phyloP scores from a whole-genome alignment of 352 stramenopile genomes.

The Aphanomyces stellatus region DNA sequence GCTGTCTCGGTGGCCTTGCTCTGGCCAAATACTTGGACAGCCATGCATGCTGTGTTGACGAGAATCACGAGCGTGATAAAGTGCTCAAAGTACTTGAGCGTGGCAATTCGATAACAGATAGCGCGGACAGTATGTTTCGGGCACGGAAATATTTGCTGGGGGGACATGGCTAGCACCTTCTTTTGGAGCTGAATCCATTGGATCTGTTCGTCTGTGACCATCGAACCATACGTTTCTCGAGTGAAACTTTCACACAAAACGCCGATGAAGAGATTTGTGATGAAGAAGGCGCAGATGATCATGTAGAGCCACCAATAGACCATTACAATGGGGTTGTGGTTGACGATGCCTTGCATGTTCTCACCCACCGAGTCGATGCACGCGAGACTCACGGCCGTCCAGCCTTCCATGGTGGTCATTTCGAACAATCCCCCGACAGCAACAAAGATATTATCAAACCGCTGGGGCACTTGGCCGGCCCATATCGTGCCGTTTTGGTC shows the following conservation, averaged over 20 bases:
- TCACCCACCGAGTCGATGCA: conserved; percentile 73
- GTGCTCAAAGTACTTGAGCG: conserved; percentile 71
- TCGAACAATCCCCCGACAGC: conserved; percentile 80
- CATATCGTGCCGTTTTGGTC: conserved; percentile 31
- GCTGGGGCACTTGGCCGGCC: conserved; percentile 37
- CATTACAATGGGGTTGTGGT: too few species aligned
- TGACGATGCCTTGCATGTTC: too few species aligned
- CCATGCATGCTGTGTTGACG: conserved; percentile 86
- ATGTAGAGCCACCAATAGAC: too few species aligned
- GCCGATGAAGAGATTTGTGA: conserved; percentile 89
- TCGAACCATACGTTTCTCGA: conserved; percentile 28
- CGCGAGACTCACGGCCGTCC: conserved; percentile 83
- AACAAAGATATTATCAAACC: conserved; percentile 70
- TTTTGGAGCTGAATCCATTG: conserved; percentile 84
- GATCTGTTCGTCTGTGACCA: conserved; percentile 44
- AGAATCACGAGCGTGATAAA: conserved; percentile 88
- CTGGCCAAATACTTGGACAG: conserved; percentile 79
- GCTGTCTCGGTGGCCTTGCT: background rate
- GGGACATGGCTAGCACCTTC: conserved; percentile 33
- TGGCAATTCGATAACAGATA: conserved; percentile 54
- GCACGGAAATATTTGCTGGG: background rate
- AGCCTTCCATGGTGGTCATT: conserved; percentile 88
- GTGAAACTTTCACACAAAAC: conserved; percentile 92
- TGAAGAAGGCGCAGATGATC: conserved; percentile 84
- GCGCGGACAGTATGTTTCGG: conserved; percentile 45